Percentiles rank a stretch among this genome's conserved stretches.
These are phyloP conservation scores for Apiotrichum porosum DNA, from an alignment of 1,284 basidiomycete genomes.

Conservation along the genomic window DNA sequence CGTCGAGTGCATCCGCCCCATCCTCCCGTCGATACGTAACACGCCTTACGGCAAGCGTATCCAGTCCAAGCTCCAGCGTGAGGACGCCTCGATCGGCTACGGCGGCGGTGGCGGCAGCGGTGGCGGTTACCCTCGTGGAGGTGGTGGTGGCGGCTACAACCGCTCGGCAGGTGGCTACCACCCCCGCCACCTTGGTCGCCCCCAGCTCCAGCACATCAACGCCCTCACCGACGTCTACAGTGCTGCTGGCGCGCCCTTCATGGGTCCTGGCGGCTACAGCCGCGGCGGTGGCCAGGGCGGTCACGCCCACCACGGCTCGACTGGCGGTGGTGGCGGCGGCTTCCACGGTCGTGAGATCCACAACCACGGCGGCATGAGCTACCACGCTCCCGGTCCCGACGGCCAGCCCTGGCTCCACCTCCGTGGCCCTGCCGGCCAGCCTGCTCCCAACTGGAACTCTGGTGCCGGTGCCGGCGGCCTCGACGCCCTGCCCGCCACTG, in stretches of 20 bases:
- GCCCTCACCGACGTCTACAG: slow-evolving; percentile 49
- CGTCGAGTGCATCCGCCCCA: slow-evolving; percentile 93
- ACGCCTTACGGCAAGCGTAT: slow-evolving; percentile 97
- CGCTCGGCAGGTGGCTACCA: slow-evolving; percentile 34
- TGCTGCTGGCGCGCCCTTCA: slow-evolving; percentile 34
- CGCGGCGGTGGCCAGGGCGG: slow-evolving; percentile 8
- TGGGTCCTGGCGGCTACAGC: slow-evolving; percentile 29
- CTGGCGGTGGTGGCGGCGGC: slow-evolving; percentile 9
- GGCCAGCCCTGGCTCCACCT: slow-evolving; percentile 47
- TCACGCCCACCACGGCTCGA: slow-evolving; percentile 11
- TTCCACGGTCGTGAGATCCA: slow-evolving; percentile 25
- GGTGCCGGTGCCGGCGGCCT: slow-evolving; percentile 10
- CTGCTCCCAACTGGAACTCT: slow-evolving; percentile 37
- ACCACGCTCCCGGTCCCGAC: slow-evolving; percentile 46
- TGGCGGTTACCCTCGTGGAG: slow-evolving; percentile 37
- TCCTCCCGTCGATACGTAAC: slow-evolving; percentile 89
- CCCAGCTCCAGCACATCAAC: slow-evolving; percentile 49
- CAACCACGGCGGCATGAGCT: slow-evolving; percentile 41
- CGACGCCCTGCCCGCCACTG: slow-evolving; percentile 20
- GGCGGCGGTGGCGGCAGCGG: slow-evolving; percentile 52
- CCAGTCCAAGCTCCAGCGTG: slow-evolving; percentile 91
- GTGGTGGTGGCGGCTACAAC: slow-evolving; percentile 47
- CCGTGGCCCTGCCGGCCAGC: slow-evolving; percentile 35
- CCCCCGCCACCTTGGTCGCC: slow-evolving; percentile 45
- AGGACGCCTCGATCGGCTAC: slow-evolving; percentile 60